Evolutionary conservation across 208 protist genomes (phyloP), one percentile per base, ranked within the genome.

Genomic region (Sergeia podlipaevii): DNA sequence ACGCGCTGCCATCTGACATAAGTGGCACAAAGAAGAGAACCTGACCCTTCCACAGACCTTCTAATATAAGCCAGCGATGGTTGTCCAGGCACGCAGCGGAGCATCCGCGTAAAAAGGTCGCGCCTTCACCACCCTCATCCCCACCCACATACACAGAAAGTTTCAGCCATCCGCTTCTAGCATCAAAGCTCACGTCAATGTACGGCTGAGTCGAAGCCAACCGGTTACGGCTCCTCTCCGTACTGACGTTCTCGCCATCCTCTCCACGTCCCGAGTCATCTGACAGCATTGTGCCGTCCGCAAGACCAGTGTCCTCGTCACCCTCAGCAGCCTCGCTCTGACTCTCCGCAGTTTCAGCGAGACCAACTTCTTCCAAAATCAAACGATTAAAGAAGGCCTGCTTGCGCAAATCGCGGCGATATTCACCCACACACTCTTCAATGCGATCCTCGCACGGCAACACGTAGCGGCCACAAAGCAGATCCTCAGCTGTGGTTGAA

Each of bases 11-110:
- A n/a, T n/a, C n/a, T n/a, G n/a, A n/a, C n/a, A n/a, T n/a, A n/a
- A n/a, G 49, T 1, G 68, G 72, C 2, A 60, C 52, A 42, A 83
- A 78, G 27, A 78, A 58, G 1, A 83, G 8, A 3, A 75, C 44
- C 28, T 74, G 43, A 8, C 41, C 50, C 17, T 39, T 18, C 75
- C 64, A 77, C 41, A 65, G 47, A 3, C 75, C 75, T 8, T 63
- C 60, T 26, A 75, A 49, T 2, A 83, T 32, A 2, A 75, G 34
- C 75, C 70, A 78, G 46, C 75, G 75, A 29, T 61, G 61, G 43
- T 77, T 74, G 51, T 78, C 75, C 13, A 78, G 11, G 59, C 75
- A 83, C 0, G 54, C 70, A 2, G 75, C 75, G 2, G 61, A 43
- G 34, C 55, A 62, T 28, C 37, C 45, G 30, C 50, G 50, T 3